These are phyloP conservation scores for Hyphopichia burtonii DNA, from an alignment of 1,139 yeast species.

Conservation along the genomic window DNA sequence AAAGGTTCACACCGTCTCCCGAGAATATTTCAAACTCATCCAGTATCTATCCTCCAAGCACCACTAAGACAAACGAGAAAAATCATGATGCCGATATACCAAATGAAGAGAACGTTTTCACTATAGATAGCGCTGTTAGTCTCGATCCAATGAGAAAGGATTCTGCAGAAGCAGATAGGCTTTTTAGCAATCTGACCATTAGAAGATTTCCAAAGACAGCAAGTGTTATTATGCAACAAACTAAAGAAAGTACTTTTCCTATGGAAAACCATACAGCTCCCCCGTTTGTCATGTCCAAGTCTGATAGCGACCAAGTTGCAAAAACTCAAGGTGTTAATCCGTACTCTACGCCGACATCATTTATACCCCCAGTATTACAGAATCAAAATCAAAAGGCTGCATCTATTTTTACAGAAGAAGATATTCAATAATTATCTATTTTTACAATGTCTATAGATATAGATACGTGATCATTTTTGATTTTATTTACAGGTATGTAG, in stretches of 20 bases:
- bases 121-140: neutral
- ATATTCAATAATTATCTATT: neutral
- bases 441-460: too few species aligned
- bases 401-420: constrained; percentile 6
- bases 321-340: neutral
- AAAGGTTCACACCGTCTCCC: constrained; percentile 4
- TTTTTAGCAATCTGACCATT: neutral
- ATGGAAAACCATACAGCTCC: constrained; percentile 5
- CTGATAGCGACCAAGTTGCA: neutral
- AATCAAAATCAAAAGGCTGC: neutral
- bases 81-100: neutral
- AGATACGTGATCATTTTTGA: neutral
- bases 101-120: neutral
- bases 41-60: neutral
- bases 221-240: neutral
- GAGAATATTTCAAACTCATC: constrained; percentile 1
- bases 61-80: too few species aligned
- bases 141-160: constrained; percentile 4
- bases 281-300: neutral
- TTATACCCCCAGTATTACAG: neutral
- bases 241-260: neutral
- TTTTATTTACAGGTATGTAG: neutral
- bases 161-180: neutral
- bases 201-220: neutral
- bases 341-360: neutral